Base-by-base conservation (phyloP, 345 rosid species). In the Camelina sativa region DNA sequence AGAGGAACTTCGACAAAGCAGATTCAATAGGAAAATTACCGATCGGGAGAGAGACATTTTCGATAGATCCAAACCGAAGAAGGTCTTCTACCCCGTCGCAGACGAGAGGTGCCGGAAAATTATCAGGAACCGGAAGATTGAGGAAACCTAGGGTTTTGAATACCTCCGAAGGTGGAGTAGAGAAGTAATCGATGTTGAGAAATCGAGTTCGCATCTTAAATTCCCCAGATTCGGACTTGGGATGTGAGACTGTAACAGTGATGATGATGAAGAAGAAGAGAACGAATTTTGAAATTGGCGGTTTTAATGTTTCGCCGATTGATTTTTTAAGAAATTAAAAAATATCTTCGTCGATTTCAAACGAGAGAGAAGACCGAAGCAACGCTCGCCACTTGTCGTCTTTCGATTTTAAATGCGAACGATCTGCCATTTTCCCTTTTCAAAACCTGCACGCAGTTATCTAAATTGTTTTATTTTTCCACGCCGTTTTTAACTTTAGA, bases 151-250 rank as follows among this genome's bases (percentile, higher is more conserved):
- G 84, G 83, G 84, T 81, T 84, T 77, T 80, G 59, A 34, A 53
- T 15, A 80, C 54, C 9, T 10, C 17, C 69, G 87, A 79, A 11
- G 81, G 60, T 13, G 78, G 61, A 58, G 85, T 20, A 13, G 81
- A 41, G 84, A 89, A 86, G 84, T 80, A 80, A 76, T 89, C 89
- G 54, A 65, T 73, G 69, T 78, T 83, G 76, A 88, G 90, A 76
- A 88, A 91, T 69, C 91, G 92, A 82, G 84, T 84, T 81, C 94
- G 87, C 97, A 91, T 93, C 66, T 41, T 72, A 23, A 0, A 20
- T 54, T 40, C 48, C 4, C 19, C 51, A 61, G 77, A 60, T 66
- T 28, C 67, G 8, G 5, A 10, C 38, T 41, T 69, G 5, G 37
- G 16, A 25, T 63, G 38, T 47, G 66, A 60, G 52, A 40, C 23